These are phyloP conservation scores for Wickerhamomyces tratensis DNA, from an alignment of 805 yeast genomes.

Conservation along the genomic window DNA sequence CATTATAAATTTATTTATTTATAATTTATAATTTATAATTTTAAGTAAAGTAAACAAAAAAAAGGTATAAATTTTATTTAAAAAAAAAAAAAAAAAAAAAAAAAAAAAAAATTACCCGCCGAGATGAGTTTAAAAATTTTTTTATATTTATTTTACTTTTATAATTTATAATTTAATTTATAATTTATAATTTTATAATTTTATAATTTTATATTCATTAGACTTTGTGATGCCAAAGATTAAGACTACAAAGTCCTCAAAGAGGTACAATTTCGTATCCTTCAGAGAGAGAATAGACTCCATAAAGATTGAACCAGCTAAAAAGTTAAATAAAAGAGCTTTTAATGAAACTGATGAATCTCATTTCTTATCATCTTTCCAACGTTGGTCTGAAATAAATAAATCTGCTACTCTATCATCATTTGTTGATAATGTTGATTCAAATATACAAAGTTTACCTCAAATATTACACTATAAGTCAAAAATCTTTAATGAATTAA, in stretches of 20 bases:
- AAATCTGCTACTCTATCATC: slow-evolving; percentile 61
- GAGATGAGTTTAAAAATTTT: background rate
- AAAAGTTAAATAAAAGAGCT: slow-evolving; percentile 44
- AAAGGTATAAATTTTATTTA: no score
- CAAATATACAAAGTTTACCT: slow-evolving; percentile 60
- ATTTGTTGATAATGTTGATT: slow-evolving; percentile 46
- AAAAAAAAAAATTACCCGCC: background rate
- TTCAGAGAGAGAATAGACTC: slow-evolving; percentile 80
- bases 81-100: no score
- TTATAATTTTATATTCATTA: no score
- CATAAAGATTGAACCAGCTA: slow-evolving; percentile 70
- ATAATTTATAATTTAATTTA: no score
- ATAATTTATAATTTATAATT: no score
- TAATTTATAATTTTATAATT: no score
- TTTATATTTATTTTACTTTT: no score
- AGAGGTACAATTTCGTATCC: slow-evolving; percentile 57
- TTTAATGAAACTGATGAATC: slow-evolving; percentile 69
- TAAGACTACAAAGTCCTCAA: slow-evolving; percentile 43
- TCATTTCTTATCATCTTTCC: slow-evolving; percentile 67
- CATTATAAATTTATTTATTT: no score
- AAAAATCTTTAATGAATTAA: slow-evolving; percentile 45
- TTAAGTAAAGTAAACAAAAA: no score
- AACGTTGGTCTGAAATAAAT: slow-evolving; percentile 85
- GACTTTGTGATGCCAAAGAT: slow-evolving; percentile 11
- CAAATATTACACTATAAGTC: slow-evolving; percentile 67